A percentile compares a stretch with the other conserved stretches of the same genome.
Evolutionary conservation across 352 stramenopile genomes (phyloP).

Genomic region (Pythium folliculosum): DNA sequence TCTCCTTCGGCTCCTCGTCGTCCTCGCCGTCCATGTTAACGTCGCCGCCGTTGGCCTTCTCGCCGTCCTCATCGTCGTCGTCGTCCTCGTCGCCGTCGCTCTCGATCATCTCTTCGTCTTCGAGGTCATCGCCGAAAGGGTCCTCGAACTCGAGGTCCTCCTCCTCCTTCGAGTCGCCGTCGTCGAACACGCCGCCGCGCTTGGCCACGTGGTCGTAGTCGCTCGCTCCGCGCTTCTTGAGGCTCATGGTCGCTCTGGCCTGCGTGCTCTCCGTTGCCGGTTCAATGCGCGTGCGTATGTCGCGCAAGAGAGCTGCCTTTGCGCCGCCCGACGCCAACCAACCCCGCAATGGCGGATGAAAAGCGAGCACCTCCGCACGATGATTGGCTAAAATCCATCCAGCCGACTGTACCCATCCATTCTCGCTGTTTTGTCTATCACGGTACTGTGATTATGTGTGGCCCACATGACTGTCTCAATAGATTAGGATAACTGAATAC

Average conservation of each 20-base stretch:
- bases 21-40: conserved; percentile 69
- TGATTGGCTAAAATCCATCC: conserved; percentile 39
- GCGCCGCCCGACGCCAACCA: conserved; percentile 29
- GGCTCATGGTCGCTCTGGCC: conserved; percentile 46
- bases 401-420: conserved; percentile 28
- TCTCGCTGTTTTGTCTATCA: conserved; percentile 29
- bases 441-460: conserved; percentile 21
- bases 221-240: conserved; percentile 70
- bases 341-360: conserved; percentile 26
- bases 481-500: conserved; percentile 26
- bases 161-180: conserved; percentile 38
- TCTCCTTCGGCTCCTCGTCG: conserved; percentile 52
- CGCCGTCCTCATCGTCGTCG: conserved; percentile 52
- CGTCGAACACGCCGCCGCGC: conserved; percentile 45
- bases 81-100: conserved; percentile 66
- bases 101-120: conserved; percentile 91
- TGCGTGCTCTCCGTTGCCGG: not conserved
- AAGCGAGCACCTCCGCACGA: conserved; percentile 13
- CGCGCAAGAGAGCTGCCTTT: not conserved
- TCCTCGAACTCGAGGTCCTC: conserved; percentile 88
- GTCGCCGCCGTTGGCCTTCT: conserved; percentile 49
- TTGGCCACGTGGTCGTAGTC: conserved; percentile 52
- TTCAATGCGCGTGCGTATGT: not conserved
- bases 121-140: conserved; percentile 87
- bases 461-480: conserved; percentile 17